Base-by-base conservation (phyloP, 495 filamentous ascomycete species). In the Cladorrhinum samala region DNA sequence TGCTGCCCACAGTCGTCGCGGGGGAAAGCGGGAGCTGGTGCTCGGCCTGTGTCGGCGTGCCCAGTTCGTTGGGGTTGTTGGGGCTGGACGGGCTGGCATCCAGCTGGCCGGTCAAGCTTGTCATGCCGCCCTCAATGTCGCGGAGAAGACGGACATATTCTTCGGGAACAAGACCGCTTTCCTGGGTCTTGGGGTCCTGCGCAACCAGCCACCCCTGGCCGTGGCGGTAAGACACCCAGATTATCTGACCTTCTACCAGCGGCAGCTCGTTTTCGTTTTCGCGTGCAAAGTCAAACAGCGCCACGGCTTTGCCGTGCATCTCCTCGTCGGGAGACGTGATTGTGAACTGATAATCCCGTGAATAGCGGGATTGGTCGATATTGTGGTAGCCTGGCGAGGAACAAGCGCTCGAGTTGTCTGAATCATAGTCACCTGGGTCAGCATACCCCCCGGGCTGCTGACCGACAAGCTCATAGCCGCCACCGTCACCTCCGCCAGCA, bases 211-310 rank as follows among this genome's bases (percentile, higher is more conserved):
- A 98, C 39, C 93, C 93, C 70, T 96, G 89, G 17, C 91, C 91
- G 67, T 97, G 91, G 25, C 93, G 78, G 65, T 96, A 98, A 9
- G 88, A 92, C 38, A 98, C 91, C 79, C 91, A 91, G 41, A 98
- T 95, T 49, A 96, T 86, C 63, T 98, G 93, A 27, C 94, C 94
- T 68, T 98, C 93, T 0, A 86, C 83, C 17, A 98, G 73, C 14
- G 89, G 91, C 13, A 98, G 79, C 70, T 98, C 93, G 59, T 96
- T 98, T 63, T 95, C 90, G 63, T 97, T 96, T 66, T 97, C 93
- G 21, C 90, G 82, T 48, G 83, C 82, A 67, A 98, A 98, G 67
- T 96, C 89, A 63, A 94, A 98, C 11, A 98, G 77, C 4, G 93
- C 94, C 19, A 98, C 89, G 33, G 92, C 92, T 63, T 95, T 95